Evolutionary conservation across 768 basidiomycete species (phyloP).

Genomic region (Strobilomyces dryophilus): DNA sequence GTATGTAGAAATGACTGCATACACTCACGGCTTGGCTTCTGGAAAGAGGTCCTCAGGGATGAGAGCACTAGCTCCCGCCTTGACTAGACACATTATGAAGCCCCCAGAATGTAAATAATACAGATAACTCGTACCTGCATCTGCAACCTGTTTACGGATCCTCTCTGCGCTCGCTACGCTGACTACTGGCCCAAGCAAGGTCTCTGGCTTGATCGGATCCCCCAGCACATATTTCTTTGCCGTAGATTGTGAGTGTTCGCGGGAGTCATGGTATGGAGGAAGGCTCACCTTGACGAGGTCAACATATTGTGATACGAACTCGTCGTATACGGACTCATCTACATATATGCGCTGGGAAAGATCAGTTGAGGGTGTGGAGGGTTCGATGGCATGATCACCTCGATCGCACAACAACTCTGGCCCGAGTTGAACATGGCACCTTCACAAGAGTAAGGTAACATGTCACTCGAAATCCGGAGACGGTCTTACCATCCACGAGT

Average conservation of each 20-base stretch:
- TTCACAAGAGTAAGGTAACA: constrained; percentile 22
- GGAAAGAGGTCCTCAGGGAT: constrained; percentile 66
- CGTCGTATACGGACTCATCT: constrained; percentile 76
- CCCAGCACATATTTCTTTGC: constrained; percentile 76
- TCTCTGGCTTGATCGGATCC: constrained; percentile 71
- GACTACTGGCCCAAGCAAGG: constrained; percentile 90
- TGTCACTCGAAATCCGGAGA: not conserved
- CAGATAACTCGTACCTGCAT: constrained; percentile 56
- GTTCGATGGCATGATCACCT: constrained; percentile 44
- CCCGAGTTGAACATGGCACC: constrained; percentile 97
- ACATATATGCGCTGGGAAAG: constrained; percentile 80
- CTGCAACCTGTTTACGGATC: constrained; percentile 82
- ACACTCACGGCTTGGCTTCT: constrained; percentile 59
- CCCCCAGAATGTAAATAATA: not conserved
- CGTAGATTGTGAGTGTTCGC: not conserved
- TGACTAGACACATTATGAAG: constrained; percentile 39
- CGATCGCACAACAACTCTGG: constrained; percentile 93
- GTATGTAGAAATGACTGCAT: not conserved
- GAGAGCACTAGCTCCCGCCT: constrained; percentile 74
- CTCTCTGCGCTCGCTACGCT: constrained; percentile 79
- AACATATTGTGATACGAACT: constrained; percentile 71
- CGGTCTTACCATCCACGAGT: constrained; percentile 76
- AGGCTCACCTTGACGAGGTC: constrained; percentile 61
- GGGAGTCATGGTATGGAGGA: not conserved
- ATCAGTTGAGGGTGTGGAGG: not conserved